Evolutionary conservation across 2,329 filamentous ascomycete genomes (phyloP), one percentile per base, ranked within the genome.

Genomic region (Colletotrichum chrysophilum): DNA sequence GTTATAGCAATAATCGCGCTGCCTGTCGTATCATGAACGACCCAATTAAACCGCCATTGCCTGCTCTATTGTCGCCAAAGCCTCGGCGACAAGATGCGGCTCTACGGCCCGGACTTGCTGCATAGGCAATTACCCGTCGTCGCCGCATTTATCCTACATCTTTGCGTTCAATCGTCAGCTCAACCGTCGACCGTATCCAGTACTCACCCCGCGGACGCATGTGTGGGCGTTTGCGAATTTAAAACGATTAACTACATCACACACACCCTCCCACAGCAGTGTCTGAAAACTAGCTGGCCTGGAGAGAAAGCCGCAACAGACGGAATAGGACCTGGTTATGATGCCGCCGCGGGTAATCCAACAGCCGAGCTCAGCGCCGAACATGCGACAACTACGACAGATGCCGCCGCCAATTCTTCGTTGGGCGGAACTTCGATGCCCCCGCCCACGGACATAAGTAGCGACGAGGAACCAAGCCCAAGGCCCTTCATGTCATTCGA

Each of bases 401-500:
- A 71, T 78, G 52, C 66, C 56, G 18, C 32, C 16, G 21, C 34
- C n/a, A 43, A 66, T 7, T 12, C 43, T 18, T 24, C 24, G 9
- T 24, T 21, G 10, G 28, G 28, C 12, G 30, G 52, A 7, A 32
- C 30, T 7, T 14, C 68, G 21, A 55, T 3, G 9, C 18, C 30
- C 16, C 16, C 68, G 18, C 30, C 34, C 9, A 60, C 43, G 5
- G 34, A 64, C 21, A 34, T 26, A 8, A 24, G n/a, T 6, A 52
- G n/a, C 21, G 66, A 77, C 24, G 78, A 79, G 32, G 64, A 66
- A 60, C 76, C 75, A 61, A 74, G 64, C 26, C 75, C 65, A 3
- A 84, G 84, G 64, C 93, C 96, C 8, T 98, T 98, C 83, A 92
- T 98, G 80, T 98, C 97, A 0, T 99, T 99, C 80, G 97, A 98